Conservation (phyloP, 805 yeast genomes). For the Ogataea dorogensis region DNA sequence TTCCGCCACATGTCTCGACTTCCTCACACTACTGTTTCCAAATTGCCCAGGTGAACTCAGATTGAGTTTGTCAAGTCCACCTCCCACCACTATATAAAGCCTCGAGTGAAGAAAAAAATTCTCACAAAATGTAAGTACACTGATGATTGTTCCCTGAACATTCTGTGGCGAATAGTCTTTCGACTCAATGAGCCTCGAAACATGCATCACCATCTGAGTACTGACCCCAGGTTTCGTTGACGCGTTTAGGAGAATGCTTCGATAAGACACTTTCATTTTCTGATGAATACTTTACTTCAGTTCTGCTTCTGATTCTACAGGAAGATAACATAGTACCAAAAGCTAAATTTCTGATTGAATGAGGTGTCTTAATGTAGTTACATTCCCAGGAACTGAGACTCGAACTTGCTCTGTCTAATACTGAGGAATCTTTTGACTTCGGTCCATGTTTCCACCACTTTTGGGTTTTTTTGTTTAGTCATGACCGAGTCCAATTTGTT, state of each 20-base stretch:
- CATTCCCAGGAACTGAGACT: conserved; percentile 19
- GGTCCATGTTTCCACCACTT: conserved; percentile 41
- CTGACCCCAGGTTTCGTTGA: conserved; percentile 12
- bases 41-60: too few species aligned
- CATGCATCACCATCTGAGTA: conserved; percentile 97
- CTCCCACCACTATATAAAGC: neutral
- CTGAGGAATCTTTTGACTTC: conserved; percentile 40
- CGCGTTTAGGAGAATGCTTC: conserved; percentile 9
- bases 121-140: conserved; percentile 11
- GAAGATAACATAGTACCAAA: conserved; percentile 79
- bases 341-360: conserved; percentile 36
- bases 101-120: conserved; percentile 1
- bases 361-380: conserved; percentile 8
- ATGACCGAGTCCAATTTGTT: conserved; percentile 44
- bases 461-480: conserved; percentile 43
- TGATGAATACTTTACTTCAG: conserved; percentile 78
- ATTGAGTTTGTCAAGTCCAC: too few species aligned
- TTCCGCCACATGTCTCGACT: too few species aligned
- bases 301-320: conserved; percentile 95
- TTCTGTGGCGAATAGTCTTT: conserved; percentile 32
- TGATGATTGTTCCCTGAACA: conserved; percentile 39
- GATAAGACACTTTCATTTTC: conserved; percentile 26
- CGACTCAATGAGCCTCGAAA: conserved; percentile 67
- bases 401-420: conserved; percentile 39
- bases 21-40: too few species aligned